Base-by-base conservation (phyloP, 352 stramenopile genomes). In the Pythium oligandrum region DNA sequence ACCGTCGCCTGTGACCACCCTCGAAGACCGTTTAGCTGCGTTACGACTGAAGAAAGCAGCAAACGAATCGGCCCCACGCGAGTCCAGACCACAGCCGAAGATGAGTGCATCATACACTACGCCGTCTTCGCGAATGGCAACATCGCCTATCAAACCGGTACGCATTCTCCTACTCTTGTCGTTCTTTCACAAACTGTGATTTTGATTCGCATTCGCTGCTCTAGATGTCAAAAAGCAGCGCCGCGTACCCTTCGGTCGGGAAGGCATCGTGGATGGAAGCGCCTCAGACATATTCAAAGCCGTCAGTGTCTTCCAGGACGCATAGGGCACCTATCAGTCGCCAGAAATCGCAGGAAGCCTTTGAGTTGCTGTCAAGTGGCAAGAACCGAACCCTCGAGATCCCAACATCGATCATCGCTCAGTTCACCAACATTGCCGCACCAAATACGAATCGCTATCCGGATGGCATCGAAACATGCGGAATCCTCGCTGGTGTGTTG, bases 401-500 rank as follows among this genome's bases (percentile, higher is more conserved):
- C 33, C 85, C 87, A 12, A 75, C 70, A 30, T 70, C 57, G 4
- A 68, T 96, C 32, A 83, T 94, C 6, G 61, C 63, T 12, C 65
- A 91, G 57, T 96, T 96, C 49, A 90, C 79, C 8, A 53, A 71
- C 8, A 71, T 96, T 40, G 83, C 86, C n/a, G 71, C 77, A 5
- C 71, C 78, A 9, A 96, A 96, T 59, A 95, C 85, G 4, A 78
- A 78, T 33, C 59, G 59, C 45, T 66, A 57, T 31, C 84, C 83
- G 17, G 78, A 96, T 44, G 88, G 88, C 8, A 93, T 97, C 43
- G 88, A 97, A 59, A 96, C 88, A 3, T 97, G 88, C 59, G 88
- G 88, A 9, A 95, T 97, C 44, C 69, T 97, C 38, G 83, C 85
- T 11, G 88, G 83, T 8, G 71, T 86, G 43, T 51, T 94, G 63